Base-by-base conservation (phyloP, 2,329 filamentous ascomycete species). In the Bimuria novae-zelandiae region DNA sequence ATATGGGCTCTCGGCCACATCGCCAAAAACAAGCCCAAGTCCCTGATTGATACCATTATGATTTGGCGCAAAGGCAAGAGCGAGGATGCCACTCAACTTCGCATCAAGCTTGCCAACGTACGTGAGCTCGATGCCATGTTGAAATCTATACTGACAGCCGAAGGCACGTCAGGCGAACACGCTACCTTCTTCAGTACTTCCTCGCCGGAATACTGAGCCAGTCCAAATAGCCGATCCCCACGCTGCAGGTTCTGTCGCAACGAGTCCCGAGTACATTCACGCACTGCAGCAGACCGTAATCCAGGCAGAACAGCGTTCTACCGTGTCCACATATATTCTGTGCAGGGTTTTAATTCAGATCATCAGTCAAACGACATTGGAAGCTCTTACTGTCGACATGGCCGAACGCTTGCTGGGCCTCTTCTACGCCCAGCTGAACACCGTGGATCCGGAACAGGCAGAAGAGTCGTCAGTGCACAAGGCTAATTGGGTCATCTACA, bases 61-160 rank as follows among this genome's bases (percentile, higher is more conserved):
- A 83, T 96, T 27, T 99, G 94, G 94, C 87, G 94, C 51, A 97
- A 97, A 75, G 90, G 86, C 60, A 97, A 97, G 77, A 96, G 92
- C 60, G 93, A 97, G 74, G 86, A 89, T 19, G 92, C 92, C 23
- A 73, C 74, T 39, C 67, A 64, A 25, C 64, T 70, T 36, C 66
- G 70, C 14, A 52, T 61, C 4, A 67, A 68, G 55, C 54, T 74
- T 30, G 67, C 65, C 41, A 69, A 66, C 56, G 69, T 71, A 54
- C 32, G 64, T 56, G 40, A 12, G 4, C 43, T 2, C 25, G 11
- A 19, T 23, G 19, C 8, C 32, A 7, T n/a, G 17, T 32, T n/a
- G 23, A n/a, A 7, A 27, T 10, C 17, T 29, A 33, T 61, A 52
- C 61, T 71, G 55, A 70, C 30, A 40, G 27, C 33, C 6, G 2